Percentiles rank a stretch among this genome's conserved stretches.
phyloP scores from a whole-genome alignment of 192 early-diverging fungal species.

The Mortierella antarctica region DNA sequence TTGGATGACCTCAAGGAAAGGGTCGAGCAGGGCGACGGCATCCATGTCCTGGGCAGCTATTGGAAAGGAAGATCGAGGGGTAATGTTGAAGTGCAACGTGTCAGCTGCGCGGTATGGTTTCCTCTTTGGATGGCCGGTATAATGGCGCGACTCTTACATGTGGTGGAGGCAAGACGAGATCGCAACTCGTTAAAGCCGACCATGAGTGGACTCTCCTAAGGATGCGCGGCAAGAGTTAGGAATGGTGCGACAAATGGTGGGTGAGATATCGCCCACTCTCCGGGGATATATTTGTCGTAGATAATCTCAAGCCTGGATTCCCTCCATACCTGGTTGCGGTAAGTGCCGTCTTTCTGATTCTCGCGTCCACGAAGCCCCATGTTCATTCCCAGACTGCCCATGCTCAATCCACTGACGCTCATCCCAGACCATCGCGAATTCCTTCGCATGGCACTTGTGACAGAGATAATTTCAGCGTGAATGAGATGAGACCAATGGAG shows the following conservation, averaged over 20 bases:
- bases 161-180: conserved; percentile 62
- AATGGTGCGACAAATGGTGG: not conserved
- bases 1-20: conserved; percentile 93
- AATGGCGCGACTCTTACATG: conserved; percentile 41
- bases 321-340: conserved; percentile 59
- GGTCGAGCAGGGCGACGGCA: conserved; percentile 80
- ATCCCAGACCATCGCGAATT: conserved; percentile 83
- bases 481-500: conserved; percentile 77
- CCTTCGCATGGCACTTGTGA: conserved; percentile 82
- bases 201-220: conserved; percentile 75
- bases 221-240: not conserved
- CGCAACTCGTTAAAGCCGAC: conserved; percentile 74
- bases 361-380: conserved; percentile 65
- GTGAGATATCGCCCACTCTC: not conserved
- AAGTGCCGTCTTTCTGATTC: conserved; percentile 53
- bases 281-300: not conserved
- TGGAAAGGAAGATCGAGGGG: conserved; percentile 1
- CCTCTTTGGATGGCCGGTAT: no score
- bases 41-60: conserved; percentile 72
- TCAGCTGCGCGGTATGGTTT: no score
- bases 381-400: conserved; percentile 68
- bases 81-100: no score
- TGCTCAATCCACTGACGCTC: conserved; percentile 64
- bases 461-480: conserved; percentile 78
- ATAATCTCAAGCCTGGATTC: not conserved